A percentile compares a stretch with the other conserved stretches of the same genome.
Evolutionary conservation across 148 eudicot genomes (phyloP).

Genomic region (Rheum nobile): DNA sequence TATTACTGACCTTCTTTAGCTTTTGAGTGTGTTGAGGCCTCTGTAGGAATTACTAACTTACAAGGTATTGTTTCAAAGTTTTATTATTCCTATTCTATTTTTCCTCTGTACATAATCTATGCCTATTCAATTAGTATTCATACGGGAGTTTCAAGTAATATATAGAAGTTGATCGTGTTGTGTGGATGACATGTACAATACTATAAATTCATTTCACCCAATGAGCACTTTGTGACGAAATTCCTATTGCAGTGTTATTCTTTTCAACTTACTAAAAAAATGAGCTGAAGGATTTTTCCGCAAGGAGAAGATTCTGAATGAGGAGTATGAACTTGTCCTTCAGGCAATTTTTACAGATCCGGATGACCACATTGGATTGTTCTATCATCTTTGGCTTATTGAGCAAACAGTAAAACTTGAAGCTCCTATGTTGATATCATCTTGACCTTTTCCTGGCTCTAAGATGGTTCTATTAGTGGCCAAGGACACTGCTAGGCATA

Average conservation of each 20-base stretch:
- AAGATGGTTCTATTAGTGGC: conserved; percentile 23
- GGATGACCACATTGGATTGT: conserved; percentile 96
- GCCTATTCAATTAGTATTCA: too few relatives aligned
- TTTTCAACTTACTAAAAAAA: conserved; percentile 48
- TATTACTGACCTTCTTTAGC: too few relatives aligned
- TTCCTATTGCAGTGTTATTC: conserved; percentile 42
- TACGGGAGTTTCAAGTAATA: too few relatives aligned
- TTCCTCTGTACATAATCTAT: too few relatives aligned
- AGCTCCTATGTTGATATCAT: conserved; percentile 38
- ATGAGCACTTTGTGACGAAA: background rate
- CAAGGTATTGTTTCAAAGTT: too few relatives aligned
- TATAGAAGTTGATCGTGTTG: too few relatives aligned
- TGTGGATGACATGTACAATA: too few relatives aligned
- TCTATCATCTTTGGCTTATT: conserved; percentile 90
- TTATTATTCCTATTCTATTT: too few relatives aligned
- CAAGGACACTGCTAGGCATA: background rate
- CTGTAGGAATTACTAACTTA: too few relatives aligned
- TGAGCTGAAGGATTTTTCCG: conserved; percentile 45
- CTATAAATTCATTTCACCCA: background rate
- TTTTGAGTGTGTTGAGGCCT: too few relatives aligned
- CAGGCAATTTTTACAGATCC: conserved; percentile 86
- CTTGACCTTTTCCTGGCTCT: conserved; percentile 61
- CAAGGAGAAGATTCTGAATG: conserved; percentile 49
- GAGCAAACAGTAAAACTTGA: conserved; percentile 54
- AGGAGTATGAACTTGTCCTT: conserved; percentile 73